Conservation (phyloP, 257 asterid species). For the Gynochthodes officinalis region DNA sequence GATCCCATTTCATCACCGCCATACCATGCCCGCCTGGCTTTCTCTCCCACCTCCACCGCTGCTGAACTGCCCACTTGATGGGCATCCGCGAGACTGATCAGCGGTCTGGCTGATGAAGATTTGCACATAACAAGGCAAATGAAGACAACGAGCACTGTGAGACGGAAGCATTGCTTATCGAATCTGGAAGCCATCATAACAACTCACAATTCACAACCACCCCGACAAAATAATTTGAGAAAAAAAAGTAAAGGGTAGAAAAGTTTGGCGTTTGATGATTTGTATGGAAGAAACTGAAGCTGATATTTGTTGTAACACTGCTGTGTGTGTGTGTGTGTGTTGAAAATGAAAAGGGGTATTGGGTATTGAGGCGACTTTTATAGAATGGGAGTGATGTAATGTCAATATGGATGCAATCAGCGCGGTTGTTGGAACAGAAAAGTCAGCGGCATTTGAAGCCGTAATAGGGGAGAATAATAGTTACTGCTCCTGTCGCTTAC, state of each 20-base stretch:
- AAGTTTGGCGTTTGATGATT: no score
- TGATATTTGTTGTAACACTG: no score
- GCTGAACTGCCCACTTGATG: not conserved
- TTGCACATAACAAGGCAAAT: slow-evolving; percentile 2
- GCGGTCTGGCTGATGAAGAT: slow-evolving; percentile 14
- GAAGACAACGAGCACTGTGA: not conserved
- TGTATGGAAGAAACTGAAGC: no score
- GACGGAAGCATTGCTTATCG: not conserved
- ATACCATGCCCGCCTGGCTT: not conserved
- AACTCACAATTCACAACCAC: no score
- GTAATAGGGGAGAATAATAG: no score
- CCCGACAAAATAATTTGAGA: no score
- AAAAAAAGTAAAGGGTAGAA: no score
- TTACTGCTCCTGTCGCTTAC: no score
- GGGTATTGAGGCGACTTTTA: no score
- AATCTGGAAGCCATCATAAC: not conserved
- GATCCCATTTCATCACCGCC: not conserved
- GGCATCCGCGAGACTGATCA: not conserved
- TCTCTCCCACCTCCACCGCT: not conserved
- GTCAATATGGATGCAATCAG: no score
- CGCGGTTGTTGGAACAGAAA: slow-evolving; percentile 9
- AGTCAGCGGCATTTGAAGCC: not conserved
- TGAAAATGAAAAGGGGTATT: not conserved
- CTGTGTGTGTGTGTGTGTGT: not conserved
- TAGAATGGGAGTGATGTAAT: no score